Base-by-base conservation (phyloP, 1,284 basidiomycete species). In the Athelia sp. region DNA sequence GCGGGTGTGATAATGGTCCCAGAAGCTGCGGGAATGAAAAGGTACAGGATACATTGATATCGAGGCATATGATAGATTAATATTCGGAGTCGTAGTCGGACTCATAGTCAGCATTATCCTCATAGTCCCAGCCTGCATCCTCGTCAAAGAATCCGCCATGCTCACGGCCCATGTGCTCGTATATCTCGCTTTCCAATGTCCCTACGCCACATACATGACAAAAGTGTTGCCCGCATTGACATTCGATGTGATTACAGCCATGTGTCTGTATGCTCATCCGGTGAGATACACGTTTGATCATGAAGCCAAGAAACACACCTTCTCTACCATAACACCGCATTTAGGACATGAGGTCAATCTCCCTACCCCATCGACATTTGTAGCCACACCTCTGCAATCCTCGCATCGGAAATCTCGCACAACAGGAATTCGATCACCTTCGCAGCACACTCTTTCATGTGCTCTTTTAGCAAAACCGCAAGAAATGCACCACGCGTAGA, bases 401-500 rank as follows among this genome's bases (percentile, higher is more conserved):
- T 47, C 43, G 35, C 57, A 59, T 4, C 52, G 45, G 31, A 58
- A 62, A 6, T 50, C 48, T 4, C 23, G 18, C 2, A 52, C 40
- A 2, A 49, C 22, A 2, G 53, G 54, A 2, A 57, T n/a, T 17
- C 36, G 47, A 14, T 55, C 49, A 1, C 44, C 49, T 31, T 52
- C 58, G 22, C 56, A 57, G 19, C 54, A 56, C 1, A 51, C 52
- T 11, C 61, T 52, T 48, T 61, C 58, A 31, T 51, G 48, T 2
- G 54, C 56, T n/a, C 38, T 52, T 42, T 58, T 57, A 2, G 61
- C 61, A 31, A 44, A 54, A 13, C 54, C 59, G 42, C 61, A 62
- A 22, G 53, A 50, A n/a, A 52, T 32, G 48, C 61, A 62, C 61
- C 61, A 62, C 13, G 61, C 61, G 32, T 61, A 61, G 34, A 59